These are phyloP conservation scores for Trametes sp. DNA, from an alignment of 1,284 basidiomycete species.

Conservation along the genomic window DNA sequence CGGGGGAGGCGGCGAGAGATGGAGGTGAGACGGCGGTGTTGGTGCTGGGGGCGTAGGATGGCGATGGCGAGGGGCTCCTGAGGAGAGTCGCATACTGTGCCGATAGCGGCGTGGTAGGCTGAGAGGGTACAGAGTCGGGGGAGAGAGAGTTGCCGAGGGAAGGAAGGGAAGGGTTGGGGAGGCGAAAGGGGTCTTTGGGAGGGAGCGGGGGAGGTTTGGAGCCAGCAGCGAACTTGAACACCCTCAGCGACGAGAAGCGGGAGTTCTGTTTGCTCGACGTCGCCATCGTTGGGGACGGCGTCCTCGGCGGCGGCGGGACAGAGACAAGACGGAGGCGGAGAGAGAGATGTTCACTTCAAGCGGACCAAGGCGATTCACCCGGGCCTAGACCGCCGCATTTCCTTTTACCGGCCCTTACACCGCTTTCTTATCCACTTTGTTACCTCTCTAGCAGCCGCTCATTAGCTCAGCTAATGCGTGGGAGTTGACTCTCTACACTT, in stretches of 20 bases:
- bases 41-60: constrained; percentile 42
- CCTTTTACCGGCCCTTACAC: not conserved
- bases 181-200: constrained; percentile 69
- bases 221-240: constrained; percentile 56
- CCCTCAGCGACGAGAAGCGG: constrained; percentile 66
- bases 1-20: constrained; percentile 41
- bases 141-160: constrained; percentile 55
- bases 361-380: constrained; percentile 6
- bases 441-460: not conserved
- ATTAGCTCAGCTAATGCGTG: not conserved
- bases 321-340: constrained; percentile 13
- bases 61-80: constrained; percentile 41
- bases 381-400: constrained; percentile 15
- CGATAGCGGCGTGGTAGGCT: constrained; percentile 44
- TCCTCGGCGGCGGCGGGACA: constrained; percentile 28
- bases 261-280: constrained; percentile 49
- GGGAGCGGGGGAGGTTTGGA: constrained; percentile 63
- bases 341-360: constrained; percentile 5
- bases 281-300: constrained; percentile 41
- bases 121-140: constrained; percentile 49
- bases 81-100: constrained; percentile 43
- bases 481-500: too few species aligned
- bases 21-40: constrained; percentile 39
- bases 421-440: not conserved
- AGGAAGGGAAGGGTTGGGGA: constrained; percentile 58